Evolutionary conservation across 768 basidiomycete species (phyloP).

Genomic region (Boletus barrowsii): DNA sequence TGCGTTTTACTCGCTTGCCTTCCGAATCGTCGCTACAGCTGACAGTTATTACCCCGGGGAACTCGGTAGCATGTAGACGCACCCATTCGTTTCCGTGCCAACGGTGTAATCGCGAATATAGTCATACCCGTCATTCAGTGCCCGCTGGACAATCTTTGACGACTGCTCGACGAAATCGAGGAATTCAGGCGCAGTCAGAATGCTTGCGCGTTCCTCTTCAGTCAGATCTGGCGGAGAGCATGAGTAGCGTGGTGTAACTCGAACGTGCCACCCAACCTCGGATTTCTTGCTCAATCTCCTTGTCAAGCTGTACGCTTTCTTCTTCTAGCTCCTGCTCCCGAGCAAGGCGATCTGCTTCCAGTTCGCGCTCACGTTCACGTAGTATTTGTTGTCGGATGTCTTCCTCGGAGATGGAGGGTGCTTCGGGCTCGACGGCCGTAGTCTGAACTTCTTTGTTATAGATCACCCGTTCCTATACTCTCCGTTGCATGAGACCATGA

Average conservation of each 20-base stretch:
- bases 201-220: conserved; percentile 79
- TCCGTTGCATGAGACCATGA: neutral
- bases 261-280: conserved; percentile 47
- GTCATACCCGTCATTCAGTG: conserved; percentile 93
- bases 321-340: conserved; percentile 80
- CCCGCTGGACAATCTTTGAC: conserved; percentile 92
- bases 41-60: conserved; percentile 4
- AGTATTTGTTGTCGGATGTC: conserved; percentile 70
- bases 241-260: neutral
- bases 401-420: conserved; percentile 55
- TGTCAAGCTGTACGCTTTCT: conserved; percentile 78
- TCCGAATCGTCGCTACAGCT: conserved; percentile 78
- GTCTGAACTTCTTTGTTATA: conserved; percentile 89
- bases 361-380: conserved; percentile 58
- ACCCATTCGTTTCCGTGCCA: conserved; percentile 81
- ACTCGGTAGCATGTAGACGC: conserved; percentile 29
- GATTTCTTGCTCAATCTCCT: conserved; percentile 85
- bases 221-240: conserved; percentile 59
- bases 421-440: conserved; percentile 55
- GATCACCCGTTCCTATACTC: conserved; percentile 64
- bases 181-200: conserved; percentile 88
- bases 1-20: conserved; percentile 83
- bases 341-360: conserved; percentile 63
- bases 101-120: conserved; percentile 97
- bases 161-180: conserved; percentile 92